These are phyloP conservation scores for Fraxinus nigra DNA, from an alignment of 305 asterid genomes.

Conservation along the genomic window DNA sequence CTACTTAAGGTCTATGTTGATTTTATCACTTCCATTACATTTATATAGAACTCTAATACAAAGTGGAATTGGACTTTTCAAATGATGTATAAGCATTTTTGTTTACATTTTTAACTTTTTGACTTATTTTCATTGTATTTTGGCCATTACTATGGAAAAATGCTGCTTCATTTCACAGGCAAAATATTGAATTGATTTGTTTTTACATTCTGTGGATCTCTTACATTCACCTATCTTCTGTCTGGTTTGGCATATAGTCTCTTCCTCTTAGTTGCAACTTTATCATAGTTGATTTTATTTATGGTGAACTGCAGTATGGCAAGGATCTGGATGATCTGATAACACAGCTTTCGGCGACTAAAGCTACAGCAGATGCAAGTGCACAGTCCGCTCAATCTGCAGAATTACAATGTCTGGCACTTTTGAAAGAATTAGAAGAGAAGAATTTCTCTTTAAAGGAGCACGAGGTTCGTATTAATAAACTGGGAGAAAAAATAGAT, in stretches of 20 bases:
- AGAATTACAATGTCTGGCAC: constrained; percentile 59
- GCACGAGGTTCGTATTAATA: constrained; percentile 59
- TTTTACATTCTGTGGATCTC: not conserved
- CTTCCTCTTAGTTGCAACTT: constrained; percentile 4
- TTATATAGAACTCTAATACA: not conserved
- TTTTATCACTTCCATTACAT: not conserved
- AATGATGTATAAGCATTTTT: not conserved
- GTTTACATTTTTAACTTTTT: not conserved
- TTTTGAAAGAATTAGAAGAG: constrained; percentile 67
- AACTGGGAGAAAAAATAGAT: constrained; percentile 68
- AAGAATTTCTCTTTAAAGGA: constrained; percentile 59
- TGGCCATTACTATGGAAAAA: not conserved
- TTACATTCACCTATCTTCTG: not conserved
- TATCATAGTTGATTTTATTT: not conserved
- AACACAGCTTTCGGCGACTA: constrained; percentile 55
- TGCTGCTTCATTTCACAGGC: not conserved
- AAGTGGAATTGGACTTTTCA: not conserved
- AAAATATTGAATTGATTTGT: not conserved
- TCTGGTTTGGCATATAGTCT: not conserved
- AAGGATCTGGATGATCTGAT: constrained; percentile 72
- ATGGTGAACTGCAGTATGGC: constrained; percentile 38
- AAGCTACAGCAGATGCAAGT: constrained; percentile 74
- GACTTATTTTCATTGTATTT: not conserved
- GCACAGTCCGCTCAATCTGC: constrained; percentile 76
- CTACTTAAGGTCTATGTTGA: not conserved